Evolutionary conservation across 2,329 filamentous ascomycete species (phyloP).

Genomic region (Colletotrichum liaoningense): DNA sequence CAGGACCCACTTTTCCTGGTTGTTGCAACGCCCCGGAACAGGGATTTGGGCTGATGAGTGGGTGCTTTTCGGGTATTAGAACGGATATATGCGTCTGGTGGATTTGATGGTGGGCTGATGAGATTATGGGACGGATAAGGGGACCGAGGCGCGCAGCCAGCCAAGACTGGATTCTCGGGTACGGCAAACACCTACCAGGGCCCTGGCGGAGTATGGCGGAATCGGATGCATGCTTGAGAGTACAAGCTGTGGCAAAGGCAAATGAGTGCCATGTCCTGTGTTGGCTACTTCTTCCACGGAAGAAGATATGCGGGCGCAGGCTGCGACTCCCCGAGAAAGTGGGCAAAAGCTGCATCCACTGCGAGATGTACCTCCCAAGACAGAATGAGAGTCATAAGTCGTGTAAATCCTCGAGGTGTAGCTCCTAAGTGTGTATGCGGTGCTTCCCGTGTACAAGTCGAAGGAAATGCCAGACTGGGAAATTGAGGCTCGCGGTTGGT

Average conservation of each 20-base stretch:
- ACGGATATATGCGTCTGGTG: slow-evolving; percentile 26
- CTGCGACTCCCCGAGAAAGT: background rate
- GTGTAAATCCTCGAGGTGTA: background rate
- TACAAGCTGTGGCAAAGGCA: background rate
- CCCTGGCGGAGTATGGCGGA: background rate
- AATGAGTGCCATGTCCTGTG: background rate
- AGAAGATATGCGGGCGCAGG: background rate
- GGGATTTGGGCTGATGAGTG: slow-evolving; percentile 19
- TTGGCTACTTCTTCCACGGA: background rate
- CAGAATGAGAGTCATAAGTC: background rate
- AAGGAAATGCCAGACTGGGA: background rate
- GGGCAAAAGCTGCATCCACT: background rate
- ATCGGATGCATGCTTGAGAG: background rate
- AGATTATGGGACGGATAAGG: slow-evolving; percentile 31
- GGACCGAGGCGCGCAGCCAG: slow-evolving; percentile 11
- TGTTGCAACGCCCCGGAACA: background rate
- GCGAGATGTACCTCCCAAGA: background rate
- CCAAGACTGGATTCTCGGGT: slow-evolving; percentile 22
- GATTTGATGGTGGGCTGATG: slow-evolving; percentile 15
- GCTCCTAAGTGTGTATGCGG: background rate
- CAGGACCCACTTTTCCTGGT: background rate
- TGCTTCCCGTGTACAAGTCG: background rate
- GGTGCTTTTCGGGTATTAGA: slow-evolving; percentile 27
- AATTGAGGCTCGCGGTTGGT: background rate
- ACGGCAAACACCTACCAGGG: slow-evolving; percentile 1